phyloP scores from a whole-genome alignment of 2,329 filamentous ascomycete genomes.

The Fusarium protoensiforme region DNA sequence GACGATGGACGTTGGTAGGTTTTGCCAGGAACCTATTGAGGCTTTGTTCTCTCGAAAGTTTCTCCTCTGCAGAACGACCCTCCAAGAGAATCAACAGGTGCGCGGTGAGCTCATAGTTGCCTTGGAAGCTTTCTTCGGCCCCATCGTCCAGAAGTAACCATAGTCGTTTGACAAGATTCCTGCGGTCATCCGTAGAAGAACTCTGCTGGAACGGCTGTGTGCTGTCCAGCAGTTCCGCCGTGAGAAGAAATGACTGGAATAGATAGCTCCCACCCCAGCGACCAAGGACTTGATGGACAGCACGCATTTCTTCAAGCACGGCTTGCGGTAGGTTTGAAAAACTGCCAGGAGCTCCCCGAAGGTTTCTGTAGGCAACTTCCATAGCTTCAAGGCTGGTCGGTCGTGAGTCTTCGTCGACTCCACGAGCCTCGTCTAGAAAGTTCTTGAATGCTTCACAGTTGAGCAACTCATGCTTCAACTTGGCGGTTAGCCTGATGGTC shows the following conservation, averaged over 20 bases:
- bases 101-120: not conserved
- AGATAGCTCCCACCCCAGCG: not conserved
- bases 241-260: not conserved
- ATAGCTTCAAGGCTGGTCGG: not conserved
- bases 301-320: not conserved
- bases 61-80: not conserved
- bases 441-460: not conserved
- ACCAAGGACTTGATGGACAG: not conserved
- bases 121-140: not conserved
- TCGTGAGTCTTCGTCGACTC: not conserved
- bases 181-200: not conserved
- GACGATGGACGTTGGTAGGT: not conserved
- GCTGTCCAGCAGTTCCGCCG: not conserved
- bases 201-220: not conserved
- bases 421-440: not conserved
- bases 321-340: not conserved
- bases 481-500: not conserved
- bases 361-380: not conserved
- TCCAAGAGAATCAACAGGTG: not conserved
- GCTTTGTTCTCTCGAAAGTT: not conserved
- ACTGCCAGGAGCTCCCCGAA: not conserved
- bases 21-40: not conserved
- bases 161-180: not conserved
- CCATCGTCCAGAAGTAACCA: not conserved
- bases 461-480: not conserved